Evolutionary conservation across 352 stramenopile genomes (phyloP), one percentile per base, ranked within the genome.

Genomic region (Globisporangium perplexum): DNA sequence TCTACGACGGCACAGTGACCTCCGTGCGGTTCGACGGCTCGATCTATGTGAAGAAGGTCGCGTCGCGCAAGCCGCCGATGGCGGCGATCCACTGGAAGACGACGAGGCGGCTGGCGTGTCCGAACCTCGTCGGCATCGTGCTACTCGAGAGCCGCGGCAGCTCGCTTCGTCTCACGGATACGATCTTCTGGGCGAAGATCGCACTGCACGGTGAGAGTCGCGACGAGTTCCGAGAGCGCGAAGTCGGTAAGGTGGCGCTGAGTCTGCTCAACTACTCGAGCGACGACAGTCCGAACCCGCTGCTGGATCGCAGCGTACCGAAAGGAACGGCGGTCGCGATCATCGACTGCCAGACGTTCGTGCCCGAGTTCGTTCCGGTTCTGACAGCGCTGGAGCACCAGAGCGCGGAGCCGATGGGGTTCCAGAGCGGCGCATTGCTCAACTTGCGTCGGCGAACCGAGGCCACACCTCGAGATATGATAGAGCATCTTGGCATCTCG

Each of bases 321-420:
- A 66, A 71, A 48, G 83, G 80, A 14, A 54, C 74, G 26, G 57
- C 67, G 28, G 63, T 96, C 39, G 84, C 75, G 11, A 85, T 96
- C 45, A 90, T 96, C 59, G 84, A 96, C 53, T 95, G 83, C 43
- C 77, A 88, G 59, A 86, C 81, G 8, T 96, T 96, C 61, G 83
- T 92, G 1, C 84, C 84, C 0, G 86, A 96, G 63, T 96, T 90
- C 39, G 74, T 96, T 24, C 84, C 86, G 4, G 86, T 96, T 8
- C 55, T 96, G 24, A 84, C 84, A 57, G 82, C 84, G 0, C 52
- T 93, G n/a, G 80, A 93, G 53, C 70, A 71, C 14, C 84, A 95
- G 50, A 68, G 74, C 11, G 59, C 85, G n/a, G 74, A 84, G 60
- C 61, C 71, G 0, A 71, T 93, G 28, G 81, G 83, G 17, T 96